Evolutionary conservation across 176 grass and related monocot genomes (phyloP).

Genomic region (Phoenix dactylifera): DNA sequence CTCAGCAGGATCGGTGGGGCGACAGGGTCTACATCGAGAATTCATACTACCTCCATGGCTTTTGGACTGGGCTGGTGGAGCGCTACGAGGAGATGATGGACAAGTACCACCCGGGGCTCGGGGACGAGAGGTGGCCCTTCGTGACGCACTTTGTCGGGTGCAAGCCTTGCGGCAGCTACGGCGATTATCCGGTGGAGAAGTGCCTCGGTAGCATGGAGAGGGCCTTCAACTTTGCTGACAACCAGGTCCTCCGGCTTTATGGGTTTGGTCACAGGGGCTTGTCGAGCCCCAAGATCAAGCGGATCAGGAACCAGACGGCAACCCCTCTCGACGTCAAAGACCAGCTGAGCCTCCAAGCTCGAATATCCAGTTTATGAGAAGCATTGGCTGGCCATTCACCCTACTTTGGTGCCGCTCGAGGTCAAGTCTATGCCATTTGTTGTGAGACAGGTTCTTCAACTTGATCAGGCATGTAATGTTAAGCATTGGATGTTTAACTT

Average conservation of each 20-base stretch:
- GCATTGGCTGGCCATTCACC: no score
- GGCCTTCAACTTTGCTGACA: slow-evolving; percentile 76
- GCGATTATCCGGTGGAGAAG: slow-evolving; percentile 36
- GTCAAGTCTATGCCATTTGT: not conserved
- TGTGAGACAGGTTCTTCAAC: not conserved
- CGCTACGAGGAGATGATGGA: slow-evolving; percentile 50
- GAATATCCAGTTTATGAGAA: slow-evolving; percentile 7
- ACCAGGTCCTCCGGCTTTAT: slow-evolving; percentile 56
- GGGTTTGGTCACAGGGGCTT: slow-evolving; percentile 37
- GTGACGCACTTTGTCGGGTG: slow-evolving; percentile 66
- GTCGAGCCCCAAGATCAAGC: slow-evolving; percentile 26
- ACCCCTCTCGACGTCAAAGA: slow-evolving; percentile 28
- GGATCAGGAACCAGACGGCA: slow-evolving; percentile 17
- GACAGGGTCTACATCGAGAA: slow-evolving; percentile 63
- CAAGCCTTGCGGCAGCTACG: slow-evolving; percentile 27
- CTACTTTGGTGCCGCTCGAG: not conserved
- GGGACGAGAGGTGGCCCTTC: slow-evolving; percentile 73
- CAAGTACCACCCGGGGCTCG: slow-evolving; percentile 61
- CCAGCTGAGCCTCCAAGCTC: slow-evolving; percentile 22
- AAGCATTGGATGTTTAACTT: not conserved
- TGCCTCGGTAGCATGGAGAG: slow-evolving; percentile 55
- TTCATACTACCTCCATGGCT: slow-evolving; percentile 54
- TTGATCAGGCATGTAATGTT: not conserved
- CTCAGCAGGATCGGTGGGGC: slow-evolving; percentile 46
- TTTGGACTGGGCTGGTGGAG: slow-evolving; percentile 47